phyloP scores from a whole-genome alignment of 2,329 filamentous ascomycete species.

The Sporothrix mexicana region DNA sequence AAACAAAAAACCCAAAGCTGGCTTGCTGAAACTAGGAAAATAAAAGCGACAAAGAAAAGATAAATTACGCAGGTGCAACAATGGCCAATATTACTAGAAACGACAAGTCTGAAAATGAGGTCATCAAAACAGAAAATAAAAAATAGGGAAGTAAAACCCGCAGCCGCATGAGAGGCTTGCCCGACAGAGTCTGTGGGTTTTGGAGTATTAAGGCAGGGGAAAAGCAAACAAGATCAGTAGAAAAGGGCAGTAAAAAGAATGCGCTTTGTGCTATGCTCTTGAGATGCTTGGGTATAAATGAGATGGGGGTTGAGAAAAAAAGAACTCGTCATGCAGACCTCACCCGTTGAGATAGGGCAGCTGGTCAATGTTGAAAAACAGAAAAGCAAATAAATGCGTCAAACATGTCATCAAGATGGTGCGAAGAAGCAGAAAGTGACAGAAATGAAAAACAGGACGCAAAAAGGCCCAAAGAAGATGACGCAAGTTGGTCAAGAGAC shows the following conservation, averaged over 20 bases:
- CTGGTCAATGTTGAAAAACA: neutral
- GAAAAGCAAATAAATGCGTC: neutral
- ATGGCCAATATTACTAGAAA: conserved; percentile 1
- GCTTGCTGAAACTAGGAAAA: neutral
- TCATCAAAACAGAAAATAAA: neutral
- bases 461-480: conserved; percentile 6
- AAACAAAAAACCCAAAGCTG: neutral
- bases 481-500: neutral
- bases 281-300: conserved; percentile 18
- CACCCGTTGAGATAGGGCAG: neutral
- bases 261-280: conserved; percentile 23
- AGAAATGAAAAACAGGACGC: neutral
- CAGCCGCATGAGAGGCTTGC: neutral
- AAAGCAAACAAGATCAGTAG: conserved; percentile 1
- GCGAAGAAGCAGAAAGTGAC: neutral
- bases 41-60: neutral
- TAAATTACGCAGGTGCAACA: neutral
- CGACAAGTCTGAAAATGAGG: neutral
- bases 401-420: conserved; percentile 14
- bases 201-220: neutral
- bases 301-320: neutral
- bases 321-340: conserved; percentile 7
- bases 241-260: neutral
- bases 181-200: neutral
- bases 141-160: neutral